Conservation (phyloP, 1,284 basidiomycete genomes). For the Fistulinella cinereoalba region DNA sequence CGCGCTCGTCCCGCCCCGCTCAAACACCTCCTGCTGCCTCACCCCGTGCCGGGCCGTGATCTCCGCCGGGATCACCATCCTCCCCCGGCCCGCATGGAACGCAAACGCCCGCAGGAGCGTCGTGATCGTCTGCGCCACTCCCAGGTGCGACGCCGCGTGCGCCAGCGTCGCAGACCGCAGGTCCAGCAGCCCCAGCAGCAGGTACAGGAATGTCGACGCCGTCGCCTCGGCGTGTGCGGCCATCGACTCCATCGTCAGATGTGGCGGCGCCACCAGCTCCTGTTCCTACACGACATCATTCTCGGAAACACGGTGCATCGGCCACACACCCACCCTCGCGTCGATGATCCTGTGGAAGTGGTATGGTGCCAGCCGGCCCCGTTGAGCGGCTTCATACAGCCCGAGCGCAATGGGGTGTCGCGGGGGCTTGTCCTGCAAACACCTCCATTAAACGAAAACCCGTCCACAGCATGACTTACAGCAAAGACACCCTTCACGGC, state of each 20-base stretch:
- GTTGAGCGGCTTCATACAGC: constrained; percentile 57
- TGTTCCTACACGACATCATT: constrained; percentile 53
- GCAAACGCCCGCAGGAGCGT: constrained; percentile 78
- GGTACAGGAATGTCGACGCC: constrained; percentile 76
- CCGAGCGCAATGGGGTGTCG: constrained; percentile 83
- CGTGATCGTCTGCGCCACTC: constrained; percentile 66
- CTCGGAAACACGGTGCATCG: constrained; percentile 6
- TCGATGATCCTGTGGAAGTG: constrained; percentile 86
- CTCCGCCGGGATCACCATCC: constrained; percentile 82
- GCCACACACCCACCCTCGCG: constrained; percentile 60
- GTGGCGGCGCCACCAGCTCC: constrained; percentile 66
- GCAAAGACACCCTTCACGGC: constrained; percentile 70
- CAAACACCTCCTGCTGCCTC: constrained; percentile 84
- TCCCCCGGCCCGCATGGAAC: constrained; percentile 68
- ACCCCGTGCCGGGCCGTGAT: constrained; percentile 79
- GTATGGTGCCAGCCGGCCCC: constrained; percentile 59
- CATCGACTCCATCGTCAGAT: constrained; percentile 70
- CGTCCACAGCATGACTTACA: constrained; percentile 43
- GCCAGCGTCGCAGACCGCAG: constrained; percentile 63
- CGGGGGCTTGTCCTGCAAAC: constrained; percentile 64
- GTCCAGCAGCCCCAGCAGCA: constrained; percentile 71
- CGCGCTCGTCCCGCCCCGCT: constrained; percentile 60
- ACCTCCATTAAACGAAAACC: constrained; percentile 15
- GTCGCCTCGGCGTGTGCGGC: constrained; percentile 75
- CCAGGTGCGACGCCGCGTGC: constrained; percentile 80